Conservation (phyloP, 306 rosid species). For the Urtica urens region DNA sequence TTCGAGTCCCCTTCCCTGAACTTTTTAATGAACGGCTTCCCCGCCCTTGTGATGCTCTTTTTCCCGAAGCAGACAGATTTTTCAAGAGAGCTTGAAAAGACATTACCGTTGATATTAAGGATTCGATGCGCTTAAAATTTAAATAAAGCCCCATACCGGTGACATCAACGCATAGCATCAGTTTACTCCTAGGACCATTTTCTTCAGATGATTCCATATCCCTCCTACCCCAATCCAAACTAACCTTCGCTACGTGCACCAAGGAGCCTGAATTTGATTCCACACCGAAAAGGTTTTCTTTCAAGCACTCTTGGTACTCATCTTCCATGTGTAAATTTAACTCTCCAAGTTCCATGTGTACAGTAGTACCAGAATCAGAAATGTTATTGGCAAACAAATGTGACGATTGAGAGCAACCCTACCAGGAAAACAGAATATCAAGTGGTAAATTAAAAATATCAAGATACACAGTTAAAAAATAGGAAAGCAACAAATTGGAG, state of each 20-base stretch:
- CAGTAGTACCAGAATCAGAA: slow-evolving; percentile 63
- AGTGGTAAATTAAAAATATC: not conserved
- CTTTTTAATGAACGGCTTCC: slow-evolving; percentile 51
- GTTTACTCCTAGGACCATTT: slow-evolving; percentile 44
- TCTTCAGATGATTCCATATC: slow-evolving; percentile 72
- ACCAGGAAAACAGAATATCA: slow-evolving; percentile 26
- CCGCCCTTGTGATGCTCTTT: slow-evolving; percentile 40
- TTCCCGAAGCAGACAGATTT: slow-evolving; percentile 49
- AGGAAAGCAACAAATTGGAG: not conserved
- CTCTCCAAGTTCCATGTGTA: slow-evolving; percentile 89
- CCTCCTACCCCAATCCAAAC: slow-evolving; percentile 90
- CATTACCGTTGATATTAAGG: slow-evolving; percentile 71
- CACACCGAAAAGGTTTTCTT: slow-evolving; percentile 74
- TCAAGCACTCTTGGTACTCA: slow-evolving; percentile 85
- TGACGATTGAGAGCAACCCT: slow-evolving; percentile 92
- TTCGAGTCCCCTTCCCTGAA: slow-evolving; percentile 68
- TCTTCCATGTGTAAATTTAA: slow-evolving; percentile 82
- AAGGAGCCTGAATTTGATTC: slow-evolving; percentile 87
- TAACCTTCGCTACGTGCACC: slow-evolving; percentile 76
- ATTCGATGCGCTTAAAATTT: slow-evolving; percentile 68
- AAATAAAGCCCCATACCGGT: slow-evolving; percentile 75
- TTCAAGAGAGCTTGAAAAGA: slow-evolving; percentile 63
- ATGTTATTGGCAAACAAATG: slow-evolving; percentile 85
- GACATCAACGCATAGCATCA: slow-evolving; percentile 72
- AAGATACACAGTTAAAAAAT: not conserved